phyloP scores from a whole-genome alignment of 306 rosid species.

The Pterocarpus santalinus region DNA sequence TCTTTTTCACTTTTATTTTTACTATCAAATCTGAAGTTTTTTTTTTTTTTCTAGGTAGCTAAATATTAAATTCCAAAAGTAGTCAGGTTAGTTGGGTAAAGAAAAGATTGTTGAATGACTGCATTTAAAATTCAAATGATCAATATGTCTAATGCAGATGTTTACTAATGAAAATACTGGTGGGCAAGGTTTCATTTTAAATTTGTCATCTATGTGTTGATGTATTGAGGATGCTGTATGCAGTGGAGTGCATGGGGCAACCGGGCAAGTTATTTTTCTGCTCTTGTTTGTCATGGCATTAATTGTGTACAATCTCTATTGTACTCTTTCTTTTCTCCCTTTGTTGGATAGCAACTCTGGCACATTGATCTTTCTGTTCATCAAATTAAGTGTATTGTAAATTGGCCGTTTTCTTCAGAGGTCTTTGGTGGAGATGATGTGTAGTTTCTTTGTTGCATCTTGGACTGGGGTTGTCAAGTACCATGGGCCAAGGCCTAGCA shows the following conservation, averaged over 20 bases:
- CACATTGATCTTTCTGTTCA: slow-evolving; percentile 11
- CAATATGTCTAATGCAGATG: slow-evolving; percentile 10
- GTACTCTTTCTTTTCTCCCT: background rate
- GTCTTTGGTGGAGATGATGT: slow-evolving; percentile 90
- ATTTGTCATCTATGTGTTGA: background rate
- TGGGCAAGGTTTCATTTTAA: background rate
- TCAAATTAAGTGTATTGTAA: slow-evolving; percentile 18
- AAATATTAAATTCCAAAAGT: slow-evolving; percentile 2
- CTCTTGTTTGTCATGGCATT: background rate
- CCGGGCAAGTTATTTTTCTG: background rate
- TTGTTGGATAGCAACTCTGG: slow-evolving; percentile 20
- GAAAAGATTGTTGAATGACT: slow-evolving; percentile 19
- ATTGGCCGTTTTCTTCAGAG: slow-evolving; percentile 65
- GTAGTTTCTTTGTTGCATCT: slow-evolving; percentile 98
- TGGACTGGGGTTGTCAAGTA: slow-evolving; percentile 99
- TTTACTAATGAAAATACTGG: background rate
- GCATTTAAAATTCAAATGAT: slow-evolving; percentile 32
- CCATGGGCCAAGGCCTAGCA: slow-evolving; percentile 97
- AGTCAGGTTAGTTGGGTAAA: background rate
- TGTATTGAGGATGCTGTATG: slow-evolving; percentile 26
- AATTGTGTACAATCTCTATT: background rate
- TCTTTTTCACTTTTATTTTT: slow-evolving; percentile 7
- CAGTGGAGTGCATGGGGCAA: slow-evolving; percentile 20
- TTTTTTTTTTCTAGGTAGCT: slow-evolving; percentile 14
- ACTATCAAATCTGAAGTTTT: slow-evolving; percentile 14